Evolutionary conservation across 2,329 filamentous ascomycete genomes (phyloP), one percentile per base, ranked within the genome.

Genomic region (Cryphonectria radicalis): DNA sequence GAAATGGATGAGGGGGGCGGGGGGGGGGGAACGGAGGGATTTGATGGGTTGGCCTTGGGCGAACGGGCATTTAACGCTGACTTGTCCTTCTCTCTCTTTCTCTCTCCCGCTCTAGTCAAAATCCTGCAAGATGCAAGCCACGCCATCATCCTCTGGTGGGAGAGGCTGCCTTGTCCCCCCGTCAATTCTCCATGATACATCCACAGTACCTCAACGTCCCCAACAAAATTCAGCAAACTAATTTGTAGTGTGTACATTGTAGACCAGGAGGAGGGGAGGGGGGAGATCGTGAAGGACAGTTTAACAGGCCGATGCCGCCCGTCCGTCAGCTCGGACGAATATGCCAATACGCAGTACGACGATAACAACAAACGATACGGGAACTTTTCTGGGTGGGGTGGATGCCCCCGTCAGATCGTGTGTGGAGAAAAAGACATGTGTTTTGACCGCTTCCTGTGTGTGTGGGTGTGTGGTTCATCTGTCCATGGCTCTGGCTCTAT

Each of bases 311-410:
- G 46, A 50, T 2, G 6, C 43, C 46, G 19, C 3, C 35, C 22
- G 14, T 40, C 19, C 22, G 60, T 63, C 60, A 63, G 60, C 60
- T 63, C 60, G 37, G 37, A 25, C 8, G 19, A 42, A 63, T 40
- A 7, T 35, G 35, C 55, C 55, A 59, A 59, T 59, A 59, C 55
- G 55, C 55, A 14, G 28, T 59, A 59, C 55, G 25, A 62, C 55
- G 14, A 62, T 17, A 32, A 62, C 59, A 62, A 32, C 32, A 32
- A 32, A 32, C 32, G 32, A 32, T 4, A 32, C 32, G 32, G 32
- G 32, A 32, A 32, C 32, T 3, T 32, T 32, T 32, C 32, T 32
- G 37, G 46, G 46, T 10, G 7, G 22, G 46, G 19, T 37, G 37
- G 17, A 11, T 46, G 25, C 2, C 13, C 55, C 55, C 7, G 55